phyloP scores from a whole-genome alignment of 2,329 filamentous ascomycete genomes.

The Trichoderma sp. region DNA sequence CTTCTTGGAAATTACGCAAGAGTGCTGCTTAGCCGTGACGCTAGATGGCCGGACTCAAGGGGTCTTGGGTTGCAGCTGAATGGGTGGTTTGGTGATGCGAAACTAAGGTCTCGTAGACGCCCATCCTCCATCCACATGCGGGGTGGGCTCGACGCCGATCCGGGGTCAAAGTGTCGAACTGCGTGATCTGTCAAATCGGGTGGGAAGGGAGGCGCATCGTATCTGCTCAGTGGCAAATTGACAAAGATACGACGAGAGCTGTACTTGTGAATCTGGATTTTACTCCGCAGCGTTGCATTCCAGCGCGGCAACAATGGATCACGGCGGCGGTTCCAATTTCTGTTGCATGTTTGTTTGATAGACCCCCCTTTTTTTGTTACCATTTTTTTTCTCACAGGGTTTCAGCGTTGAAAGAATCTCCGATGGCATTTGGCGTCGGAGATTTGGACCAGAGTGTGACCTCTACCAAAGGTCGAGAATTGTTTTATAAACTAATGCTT shows the following conservation, averaged over 20 bases:
- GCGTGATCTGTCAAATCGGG: conserved; percentile 8
- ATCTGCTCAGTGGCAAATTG: background rate
- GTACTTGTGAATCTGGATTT: background rate
- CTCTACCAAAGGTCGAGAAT: background rate
- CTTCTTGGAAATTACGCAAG: background rate
- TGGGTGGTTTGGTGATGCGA: background rate
- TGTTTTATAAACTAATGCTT: background rate
- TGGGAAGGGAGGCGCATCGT: background rate
- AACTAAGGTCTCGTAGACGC: background rate
- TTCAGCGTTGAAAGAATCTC: background rate
- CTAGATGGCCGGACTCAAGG: background rate
- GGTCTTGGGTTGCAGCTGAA: background rate
- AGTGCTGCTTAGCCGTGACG: background rate
- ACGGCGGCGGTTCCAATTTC: background rate
- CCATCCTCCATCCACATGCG: background rate
- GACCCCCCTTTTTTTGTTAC: background rate
- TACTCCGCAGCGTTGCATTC: background rate
- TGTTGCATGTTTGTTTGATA: background rate
- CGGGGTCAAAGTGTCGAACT: background rate
- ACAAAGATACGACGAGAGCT: background rate
- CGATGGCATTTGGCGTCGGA: background rate
- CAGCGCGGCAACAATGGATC: background rate
- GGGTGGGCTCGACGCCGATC: conserved; percentile 7
- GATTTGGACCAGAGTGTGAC: background rate
- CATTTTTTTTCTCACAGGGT: background rate